Base-by-base conservation (phyloP, 2,329 filamentous ascomycete species). In the Aspergillus neoniger region DNA sequence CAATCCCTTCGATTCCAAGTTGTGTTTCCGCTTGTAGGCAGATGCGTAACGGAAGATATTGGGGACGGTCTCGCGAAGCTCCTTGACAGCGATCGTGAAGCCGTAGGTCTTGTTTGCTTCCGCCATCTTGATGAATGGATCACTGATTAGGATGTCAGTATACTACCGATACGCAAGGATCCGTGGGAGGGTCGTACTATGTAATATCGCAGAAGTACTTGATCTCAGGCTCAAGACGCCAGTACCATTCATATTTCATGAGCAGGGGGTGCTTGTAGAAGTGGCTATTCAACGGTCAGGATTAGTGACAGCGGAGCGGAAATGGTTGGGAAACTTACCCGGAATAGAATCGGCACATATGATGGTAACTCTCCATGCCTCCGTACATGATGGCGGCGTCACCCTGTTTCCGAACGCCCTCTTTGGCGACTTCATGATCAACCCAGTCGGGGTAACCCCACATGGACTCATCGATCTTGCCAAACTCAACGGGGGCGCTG, bases 121-220 rank as follows among this genome's bases (percentile, higher is more conserved):
- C 63, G 91, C 91, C 95, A 99, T 99, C 76, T 92, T 89, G 62
- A 95, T 83, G 82, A 99, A 99, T 1, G 95, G 95, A 76, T 99
- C 95, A 74, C 91, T 94, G 64, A 9, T 47, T 7, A 14, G 48
- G 15, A 14, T 36, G 69, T 82, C 62, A 81, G 76, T 54, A 65
- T 48, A 30, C 48, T n/a, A n/a, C n/a, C 28, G 41, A 59, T 36
- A 3, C 7, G 38, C 47, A 6, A 6, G 30, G 2, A 48, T 19
- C 14, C 49, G 12, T 23, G 36, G 12, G 30, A 12, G 23, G n/a
- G 17, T 28, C 87, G 64, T 87, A 94, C 91, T 99, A 99, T 66
- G 95, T 99, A 69, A 99, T 98, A 75, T 99, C 95, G 79, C 95
- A 99, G 81, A 99, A 99, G 81, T 98, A 99, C 81, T 94, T 97